These are phyloP conservation scores for Schizonepeta tenuifolia DNA, from an alignment of 257 asterid genomes.

Conservation along the genomic window DNA sequence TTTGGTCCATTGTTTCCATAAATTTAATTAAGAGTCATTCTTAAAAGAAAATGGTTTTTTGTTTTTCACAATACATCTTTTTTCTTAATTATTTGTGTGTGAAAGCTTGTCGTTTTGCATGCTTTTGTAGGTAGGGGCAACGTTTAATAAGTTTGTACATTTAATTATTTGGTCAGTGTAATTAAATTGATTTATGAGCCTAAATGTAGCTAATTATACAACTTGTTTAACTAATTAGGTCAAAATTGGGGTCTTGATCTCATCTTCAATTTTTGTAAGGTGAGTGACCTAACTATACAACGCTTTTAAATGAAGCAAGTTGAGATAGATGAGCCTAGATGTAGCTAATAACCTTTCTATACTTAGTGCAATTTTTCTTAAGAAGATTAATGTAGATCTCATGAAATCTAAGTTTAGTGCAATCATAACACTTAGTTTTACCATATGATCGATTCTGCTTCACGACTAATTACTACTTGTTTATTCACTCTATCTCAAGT, in stretches of 20 bases:
- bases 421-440: conserved; percentile 14
- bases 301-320: conserved; percentile 22
- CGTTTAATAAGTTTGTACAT: background rate
- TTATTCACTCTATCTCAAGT: background rate
- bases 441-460: background rate
- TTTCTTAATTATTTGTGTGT: background rate
- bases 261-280: conserved; percentile 5
- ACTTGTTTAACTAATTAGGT: background rate
- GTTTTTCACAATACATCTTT: background rate
- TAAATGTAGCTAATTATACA: background rate
- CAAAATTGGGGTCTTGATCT: conserved; percentile 19
- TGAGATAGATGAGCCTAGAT: background rate
- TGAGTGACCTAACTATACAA: conserved; percentile 19
- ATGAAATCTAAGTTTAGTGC: conserved; percentile 17
- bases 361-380: background rate
- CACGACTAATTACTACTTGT: background rate
- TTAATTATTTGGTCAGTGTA: conserved; percentile 13
- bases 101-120: conserved; percentile 1
- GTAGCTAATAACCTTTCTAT: conserved; percentile 4
- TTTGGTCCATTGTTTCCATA: background rate
- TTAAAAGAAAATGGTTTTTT: background rate
- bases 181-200: background rate
- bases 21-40: background rate
- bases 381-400: background rate
- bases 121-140: conserved; percentile 4